Evolutionary conservation across 2,329 filamentous ascomycete species (phyloP).

Genomic region (Penicillium sp.): DNA sequence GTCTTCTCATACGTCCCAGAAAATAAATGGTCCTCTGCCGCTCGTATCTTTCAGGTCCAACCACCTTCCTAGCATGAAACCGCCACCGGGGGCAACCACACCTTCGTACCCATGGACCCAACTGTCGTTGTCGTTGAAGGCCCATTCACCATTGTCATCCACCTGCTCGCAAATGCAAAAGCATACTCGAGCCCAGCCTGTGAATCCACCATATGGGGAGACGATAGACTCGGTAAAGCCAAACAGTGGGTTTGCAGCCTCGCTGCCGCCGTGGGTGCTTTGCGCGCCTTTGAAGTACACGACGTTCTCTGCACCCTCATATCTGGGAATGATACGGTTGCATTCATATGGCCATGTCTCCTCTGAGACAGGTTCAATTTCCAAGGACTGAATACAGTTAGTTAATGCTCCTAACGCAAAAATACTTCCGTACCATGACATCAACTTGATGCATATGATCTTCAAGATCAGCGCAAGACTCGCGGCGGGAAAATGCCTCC

Average conservation of each 20-base stretch:
- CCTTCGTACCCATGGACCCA: constrained; percentile 50
- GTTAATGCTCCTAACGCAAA: neutral
- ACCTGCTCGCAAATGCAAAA: constrained; percentile 33
- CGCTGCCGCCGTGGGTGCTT: constrained; percentile 6
- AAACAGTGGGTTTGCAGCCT: constrained; percentile 24
- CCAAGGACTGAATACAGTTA: constrained; percentile 23
- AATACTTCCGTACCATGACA: constrained; percentile 22
- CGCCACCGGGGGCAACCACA: constrained; percentile 46
- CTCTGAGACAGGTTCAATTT: constrained; percentile 16
- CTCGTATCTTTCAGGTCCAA: constrained; percentile 25
- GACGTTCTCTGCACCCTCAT: neutral
- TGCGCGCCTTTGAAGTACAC: constrained; percentile 30
- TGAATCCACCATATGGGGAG: constrained; percentile 27
- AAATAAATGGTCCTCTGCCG: constrained; percentile 32
- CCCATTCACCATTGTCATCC: constrained; percentile 7
- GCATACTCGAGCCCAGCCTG: constrained; percentile 39
- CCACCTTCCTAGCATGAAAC: constrained; percentile 53
- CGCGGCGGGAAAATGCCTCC: constrained; percentile 26
- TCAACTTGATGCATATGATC: constrained; percentile 23
- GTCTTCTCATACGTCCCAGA: constrained; percentile 27
- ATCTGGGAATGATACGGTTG: constrained; percentile 20
- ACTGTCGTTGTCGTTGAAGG: constrained; percentile 24
- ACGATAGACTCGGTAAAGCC: constrained; percentile 37
- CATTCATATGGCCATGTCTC: constrained; percentile 32
- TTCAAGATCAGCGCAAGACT: constrained; percentile 37